A percentile compares a stretch with the other conserved stretches of the same genome.
Evolutionary conservation across 495 filamentous ascomycete species (phyloP).

Genomic region (Amphirosellinia nigrospora): DNA sequence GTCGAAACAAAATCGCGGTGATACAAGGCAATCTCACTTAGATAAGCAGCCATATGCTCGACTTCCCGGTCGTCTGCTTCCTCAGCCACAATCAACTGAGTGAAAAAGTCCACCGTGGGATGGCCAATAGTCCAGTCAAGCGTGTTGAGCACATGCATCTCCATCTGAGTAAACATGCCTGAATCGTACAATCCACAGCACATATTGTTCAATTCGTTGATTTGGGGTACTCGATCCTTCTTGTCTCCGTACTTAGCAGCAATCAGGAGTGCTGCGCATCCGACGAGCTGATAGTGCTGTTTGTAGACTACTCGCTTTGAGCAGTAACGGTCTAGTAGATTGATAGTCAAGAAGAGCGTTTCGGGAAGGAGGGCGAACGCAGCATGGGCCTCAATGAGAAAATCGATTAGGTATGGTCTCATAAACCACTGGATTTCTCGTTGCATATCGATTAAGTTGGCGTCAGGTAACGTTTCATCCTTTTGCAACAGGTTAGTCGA

Average conservation of each 20-base stretch:
- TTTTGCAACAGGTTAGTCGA: constrained; percentile 43
- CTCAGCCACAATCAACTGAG: constrained; percentile 72
- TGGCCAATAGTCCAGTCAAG: constrained; percentile 95
- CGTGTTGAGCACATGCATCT: constrained; percentile 99
- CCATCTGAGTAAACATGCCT: constrained; percentile 99
- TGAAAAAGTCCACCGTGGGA: constrained; percentile 91
- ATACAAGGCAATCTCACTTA: constrained; percentile 92
- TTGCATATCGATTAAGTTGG: constrained; percentile 97
- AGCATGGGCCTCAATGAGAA: constrained; percentile 94
- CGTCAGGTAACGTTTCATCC: constrained; percentile 90
- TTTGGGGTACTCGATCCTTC: constrained; percentile 95
- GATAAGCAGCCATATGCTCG: constrained; percentile 92
- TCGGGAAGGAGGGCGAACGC: constrained; percentile 94
- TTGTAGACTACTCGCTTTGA: constrained; percentile 99
- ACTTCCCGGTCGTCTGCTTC: constrained; percentile 83
- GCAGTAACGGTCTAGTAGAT: constrained; percentile 96
- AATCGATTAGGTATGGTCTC: constrained; percentile 97
- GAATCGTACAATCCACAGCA: constrained; percentile 98
- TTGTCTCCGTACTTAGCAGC: constrained; percentile 98
- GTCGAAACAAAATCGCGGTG: constrained; percentile 94
- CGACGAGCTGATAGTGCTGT: constrained; percentile 97
- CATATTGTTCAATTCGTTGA: constrained; percentile 97
- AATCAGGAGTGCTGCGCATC: constrained; percentile 94
- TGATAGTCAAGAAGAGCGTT: constrained; percentile 93
- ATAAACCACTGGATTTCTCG: constrained; percentile 99